Evolutionary conservation across 345 rosid genomes (phyloP).

Genomic region (Xanthoceras sorbifolium): DNA sequence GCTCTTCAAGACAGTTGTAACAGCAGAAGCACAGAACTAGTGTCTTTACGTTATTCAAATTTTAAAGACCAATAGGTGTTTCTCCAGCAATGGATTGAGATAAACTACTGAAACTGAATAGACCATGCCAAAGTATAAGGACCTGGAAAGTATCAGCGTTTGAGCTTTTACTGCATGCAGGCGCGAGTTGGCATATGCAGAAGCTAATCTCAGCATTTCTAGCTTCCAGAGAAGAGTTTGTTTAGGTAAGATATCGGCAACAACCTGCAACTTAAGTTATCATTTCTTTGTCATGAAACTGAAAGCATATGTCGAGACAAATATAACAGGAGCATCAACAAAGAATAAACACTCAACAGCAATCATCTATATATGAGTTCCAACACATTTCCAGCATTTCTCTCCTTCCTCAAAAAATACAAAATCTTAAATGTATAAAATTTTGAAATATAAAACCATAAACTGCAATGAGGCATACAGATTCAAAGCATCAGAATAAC

Average conservation of each 20-base stretch:
- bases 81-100: too few species aligned
- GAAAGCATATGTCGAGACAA: neutral
- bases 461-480: constrained; percentile 3
- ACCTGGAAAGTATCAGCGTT: constrained; percentile 70
- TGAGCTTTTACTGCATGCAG: constrained; percentile 71
- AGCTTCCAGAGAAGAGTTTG: constrained; percentile 83
- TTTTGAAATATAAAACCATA: neutral
- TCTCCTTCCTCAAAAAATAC: neutral
- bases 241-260: constrained; percentile 54
- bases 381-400: neutral
- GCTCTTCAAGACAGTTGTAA: neutral
- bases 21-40: neutral
- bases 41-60: neutral
- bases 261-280: constrained; percentile 48
- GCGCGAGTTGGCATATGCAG: constrained; percentile 64
- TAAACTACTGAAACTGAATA: neutral
- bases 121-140: neutral
- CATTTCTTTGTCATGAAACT: constrained; percentile 13
- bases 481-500: neutral
- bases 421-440: neutral
- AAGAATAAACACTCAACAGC: neutral
- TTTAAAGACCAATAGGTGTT: too few species aligned
- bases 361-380: constrained; percentile 2
- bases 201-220: constrained; percentile 62
- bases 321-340: neutral